Percentiles rank a stretch among this genome's conserved stretches.
phyloP scores from a whole-genome alignment of 2,329 filamentous ascomycete genomes.

The Fusarium nisikadoi region DNA sequence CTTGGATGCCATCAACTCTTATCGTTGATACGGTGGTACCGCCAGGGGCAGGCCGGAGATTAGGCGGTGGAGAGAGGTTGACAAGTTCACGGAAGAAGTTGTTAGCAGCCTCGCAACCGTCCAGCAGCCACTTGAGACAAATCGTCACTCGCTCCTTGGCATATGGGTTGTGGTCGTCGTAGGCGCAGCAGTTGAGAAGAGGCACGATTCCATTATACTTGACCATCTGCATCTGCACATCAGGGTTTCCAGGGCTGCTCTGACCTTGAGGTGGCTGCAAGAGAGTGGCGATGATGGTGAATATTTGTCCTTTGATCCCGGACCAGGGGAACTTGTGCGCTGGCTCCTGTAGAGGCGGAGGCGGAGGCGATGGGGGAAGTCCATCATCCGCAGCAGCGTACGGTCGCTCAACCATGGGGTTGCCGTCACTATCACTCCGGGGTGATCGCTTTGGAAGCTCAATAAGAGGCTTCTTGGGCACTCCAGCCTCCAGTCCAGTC shows the following conservation, averaged over 20 bases:
- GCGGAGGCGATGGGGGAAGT: slow-evolving; percentile 52
- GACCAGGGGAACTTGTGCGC: slow-evolving; percentile 73
- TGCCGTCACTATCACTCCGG: slow-evolving; percentile 31
- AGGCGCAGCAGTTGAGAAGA: slow-evolving; percentile 87
- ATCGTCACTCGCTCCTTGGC: slow-evolving; percentile 92
- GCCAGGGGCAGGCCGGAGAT: slow-evolving; percentile 49
- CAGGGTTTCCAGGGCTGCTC: slow-evolving; percentile 71
- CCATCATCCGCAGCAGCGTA: slow-evolving; percentile 57
- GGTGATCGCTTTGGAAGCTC: slow-evolving; percentile 50
- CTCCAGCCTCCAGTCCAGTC: slow-evolving; percentile 86
- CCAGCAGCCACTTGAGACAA: slow-evolving; percentile 84
- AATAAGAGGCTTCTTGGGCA: slow-evolving; percentile 81
- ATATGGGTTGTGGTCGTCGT: slow-evolving; percentile 93
- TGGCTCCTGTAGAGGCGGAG: slow-evolving; percentile 66
- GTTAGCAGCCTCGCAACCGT: slow-evolving; percentile 78
- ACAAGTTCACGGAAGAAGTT: slow-evolving; percentile 75
- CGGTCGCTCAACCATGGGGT: slow-evolving; percentile 69
- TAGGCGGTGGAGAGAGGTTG: slow-evolving; percentile 55
- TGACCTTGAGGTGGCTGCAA: slow-evolving; percentile 81
- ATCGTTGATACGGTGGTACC: slow-evolving; percentile 56
- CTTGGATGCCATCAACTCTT: slow-evolving; percentile 65
- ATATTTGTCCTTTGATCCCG: slow-evolving; percentile 89
- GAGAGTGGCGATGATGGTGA: slow-evolving; percentile 88
- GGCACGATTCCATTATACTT: slow-evolving; percentile 87
- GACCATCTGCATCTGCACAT: slow-evolving; percentile 89